Base-by-base conservation (phyloP, 2,329 filamentous ascomycete genomes). In the Mollisia scopiformis region DNA sequence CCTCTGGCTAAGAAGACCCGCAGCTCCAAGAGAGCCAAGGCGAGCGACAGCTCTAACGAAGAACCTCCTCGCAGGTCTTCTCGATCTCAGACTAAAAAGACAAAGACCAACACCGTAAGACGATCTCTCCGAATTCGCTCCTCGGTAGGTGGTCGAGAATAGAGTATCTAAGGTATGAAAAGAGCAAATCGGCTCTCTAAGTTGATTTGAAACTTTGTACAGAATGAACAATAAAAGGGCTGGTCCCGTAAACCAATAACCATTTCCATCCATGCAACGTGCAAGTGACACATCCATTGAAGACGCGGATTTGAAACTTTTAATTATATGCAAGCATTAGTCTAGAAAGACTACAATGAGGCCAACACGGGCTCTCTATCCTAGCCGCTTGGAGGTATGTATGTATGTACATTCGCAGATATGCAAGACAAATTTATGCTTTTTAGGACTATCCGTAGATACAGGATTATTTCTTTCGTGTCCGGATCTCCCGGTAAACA, bases 401-500 rank as follows among this genome's bases (percentile, higher is more conserved):
- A 37, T 37, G 33, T 37, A 37, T 37, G 33, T 37, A 37, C 33
- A 37, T n/a, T n/a, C n/a, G 33, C 11, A 37, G 33, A 37, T 37
- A 11, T 4, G 33, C 11, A 37, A 13, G n/a, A 6, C 31, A 33
- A 43, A 7, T 21, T 11, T 19, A 2, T 21, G 2, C 33, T 37
- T 37, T 37, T 16, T 14, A 37, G 11, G 4, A 37, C n/a, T 11
- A 46, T 43, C n/a, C 28, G 25, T 33, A n/a, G 14, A 31, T 27
- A 2, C 19, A n/a, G 37, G 39, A 47, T 31, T 23, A 33, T 19
- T 16, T 14, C 21, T 59, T 64, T 21, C 61, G 55, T 19, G 57
- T 62, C 33, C 41, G 50, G 30, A 70, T 7, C 52, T 74, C 72
- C 2, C 68, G 64, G 61, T 71, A 72, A 23, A 69, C 39, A 3